Evolutionary conservation across 1,284 basidiomycete genomes (phyloP).

Genomic region (Phenoliferia sp.): DNA sequence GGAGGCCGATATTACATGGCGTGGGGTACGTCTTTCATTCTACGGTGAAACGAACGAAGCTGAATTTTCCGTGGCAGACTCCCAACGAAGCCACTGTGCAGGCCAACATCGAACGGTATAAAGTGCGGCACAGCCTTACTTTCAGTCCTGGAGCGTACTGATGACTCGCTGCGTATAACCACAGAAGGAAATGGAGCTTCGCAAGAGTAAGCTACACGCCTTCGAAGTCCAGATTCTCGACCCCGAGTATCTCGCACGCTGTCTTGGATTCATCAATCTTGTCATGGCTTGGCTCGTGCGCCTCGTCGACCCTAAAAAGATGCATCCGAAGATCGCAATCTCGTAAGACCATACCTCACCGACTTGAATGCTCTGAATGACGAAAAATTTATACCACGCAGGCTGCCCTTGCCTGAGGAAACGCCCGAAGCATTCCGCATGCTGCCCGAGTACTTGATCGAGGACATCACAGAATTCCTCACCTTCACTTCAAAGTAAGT

Average conservation of each 20-base stretch:
- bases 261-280: slow-evolving; percentile 79
- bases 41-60: background rate
- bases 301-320: slow-evolving; percentile 76
- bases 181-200: slow-evolving; percentile 60
- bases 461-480: slow-evolving; percentile 88
- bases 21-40: slow-evolving; percentile 57
- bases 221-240: slow-evolving; percentile 83
- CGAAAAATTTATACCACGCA: slow-evolving; percentile 39
- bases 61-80: slow-evolving; percentile 45
- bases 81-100: slow-evolving; percentile 43
- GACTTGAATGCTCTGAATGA: background rate
- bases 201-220: slow-evolving; percentile 66
- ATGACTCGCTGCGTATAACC: background rate
- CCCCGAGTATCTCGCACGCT: slow-evolving; percentile 73
- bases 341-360: slow-evolving; percentile 48
- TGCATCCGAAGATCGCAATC: slow-evolving; percentile 66
- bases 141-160: background rate
- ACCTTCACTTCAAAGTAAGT: slow-evolving; percentile 81
- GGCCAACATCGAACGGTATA: slow-evolving; percentile 39
- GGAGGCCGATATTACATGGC: slow-evolving; percentile 69
- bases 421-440: slow-evolving; percentile 80
- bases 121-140: slow-evolving; percentile 6
- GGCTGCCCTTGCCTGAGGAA: slow-evolving; percentile 77
- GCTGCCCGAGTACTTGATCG: slow-evolving; percentile 89
- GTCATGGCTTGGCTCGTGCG: slow-evolving; percentile 92